These are phyloP conservation scores for Barbarea vulgaris DNA, from an alignment of 345 rosid genomes.

Conservation along the genomic window DNA sequence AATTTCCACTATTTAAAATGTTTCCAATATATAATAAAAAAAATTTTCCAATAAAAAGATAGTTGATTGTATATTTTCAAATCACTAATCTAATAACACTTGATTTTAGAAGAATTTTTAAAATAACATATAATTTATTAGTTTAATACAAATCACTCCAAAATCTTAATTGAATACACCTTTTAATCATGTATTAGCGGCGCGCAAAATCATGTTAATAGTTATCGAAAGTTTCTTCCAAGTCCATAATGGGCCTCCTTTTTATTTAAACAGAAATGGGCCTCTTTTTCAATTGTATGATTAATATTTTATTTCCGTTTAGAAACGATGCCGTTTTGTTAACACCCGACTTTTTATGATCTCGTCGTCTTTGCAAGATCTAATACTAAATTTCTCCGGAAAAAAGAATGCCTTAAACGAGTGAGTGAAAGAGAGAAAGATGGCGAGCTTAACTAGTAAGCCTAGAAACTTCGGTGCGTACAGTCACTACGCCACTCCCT, in stretches of 20 bases:
- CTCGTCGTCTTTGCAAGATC: slow-evolving; percentile 24
- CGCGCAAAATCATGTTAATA: too few relatives aligned
- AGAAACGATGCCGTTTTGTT: not conserved
- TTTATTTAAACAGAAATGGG: not conserved
- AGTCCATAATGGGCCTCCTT: not conserved
- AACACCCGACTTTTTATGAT: not conserved
- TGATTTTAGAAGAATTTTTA: too few relatives aligned
- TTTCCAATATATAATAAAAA: too few relatives aligned
- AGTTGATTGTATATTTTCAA: too few relatives aligned
- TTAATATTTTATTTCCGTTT: not conserved
- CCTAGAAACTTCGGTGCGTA: slow-evolving; percentile 51
- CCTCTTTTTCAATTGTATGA: not conserved
- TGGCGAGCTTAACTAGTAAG: slow-evolving; percentile 53
- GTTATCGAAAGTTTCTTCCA: not conserved
- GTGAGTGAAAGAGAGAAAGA: slow-evolving; percentile 9
- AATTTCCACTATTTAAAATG: too few relatives aligned
- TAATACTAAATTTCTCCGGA: not conserved
- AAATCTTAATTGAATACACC: too few relatives aligned
- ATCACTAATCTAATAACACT: too few relatives aligned
- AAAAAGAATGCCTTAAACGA: not conserved
- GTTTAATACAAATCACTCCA: too few relatives aligned
- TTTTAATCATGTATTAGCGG: too few relatives aligned
- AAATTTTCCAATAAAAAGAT: too few relatives aligned
- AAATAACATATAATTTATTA: too few relatives aligned
- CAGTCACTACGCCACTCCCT: slow-evolving; percentile 51